phyloP scores from a whole-genome alignment of 495 filamentous ascomycete species.

The Monascus purpureus region DNA sequence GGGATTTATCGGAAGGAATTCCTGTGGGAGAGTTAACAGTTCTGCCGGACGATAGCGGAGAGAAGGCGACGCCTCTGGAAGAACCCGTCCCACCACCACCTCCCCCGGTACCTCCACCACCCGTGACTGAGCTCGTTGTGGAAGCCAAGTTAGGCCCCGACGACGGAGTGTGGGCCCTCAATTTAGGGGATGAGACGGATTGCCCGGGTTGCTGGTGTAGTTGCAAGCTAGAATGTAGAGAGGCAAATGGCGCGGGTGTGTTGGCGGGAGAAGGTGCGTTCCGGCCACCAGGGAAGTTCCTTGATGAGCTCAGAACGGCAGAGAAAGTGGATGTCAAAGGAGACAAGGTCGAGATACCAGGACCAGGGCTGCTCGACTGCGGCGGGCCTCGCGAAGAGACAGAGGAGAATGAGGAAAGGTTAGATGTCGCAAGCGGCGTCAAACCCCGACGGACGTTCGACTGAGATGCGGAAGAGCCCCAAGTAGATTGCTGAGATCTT shows the following conservation, averaged over 20 bases:
- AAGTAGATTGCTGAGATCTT: slow-evolving; percentile 44
- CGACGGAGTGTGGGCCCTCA: slow-evolving; percentile 47
- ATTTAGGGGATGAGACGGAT: slow-evolving; percentile 44
- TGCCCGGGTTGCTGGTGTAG: slow-evolving; percentile 33
- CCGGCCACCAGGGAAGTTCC: slow-evolving; percentile 33
- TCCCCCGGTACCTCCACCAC: slow-evolving; percentile 47
- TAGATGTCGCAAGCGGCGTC: slow-evolving; percentile 46
- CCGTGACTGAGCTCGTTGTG: slow-evolving; percentile 38
- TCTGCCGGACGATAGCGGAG: slow-evolving; percentile 47
- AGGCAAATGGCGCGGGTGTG: slow-evolving; percentile 37
- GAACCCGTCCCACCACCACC: slow-evolving; percentile 39
- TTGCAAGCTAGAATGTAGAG: slow-evolving; percentile 46
- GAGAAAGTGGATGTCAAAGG: slow-evolving; percentile 40
- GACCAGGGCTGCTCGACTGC: slow-evolving; percentile 28
- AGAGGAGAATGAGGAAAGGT: slow-evolving; percentile 30
- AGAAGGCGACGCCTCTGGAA: slow-evolving; percentile 45
- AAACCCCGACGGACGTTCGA: slow-evolving; percentile 45
- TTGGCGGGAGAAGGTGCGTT: slow-evolving; percentile 35
- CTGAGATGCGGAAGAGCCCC: slow-evolving; percentile 45
- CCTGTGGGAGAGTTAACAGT: slow-evolving; percentile 47
- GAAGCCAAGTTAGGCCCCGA: slow-evolving; percentile 46
- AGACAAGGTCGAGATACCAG: slow-evolving; percentile 34
- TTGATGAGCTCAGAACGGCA: slow-evolving; percentile 38
- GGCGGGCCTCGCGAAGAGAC: slow-evolving; percentile 28
- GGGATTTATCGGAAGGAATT: slow-evolving; percentile 39